A percentile compares a stretch with the other conserved stretches of the same genome.
phyloP scores from a whole-genome alignment of 129 eudicot genomes.

The Heracleum sosnowskyi region DNA sequence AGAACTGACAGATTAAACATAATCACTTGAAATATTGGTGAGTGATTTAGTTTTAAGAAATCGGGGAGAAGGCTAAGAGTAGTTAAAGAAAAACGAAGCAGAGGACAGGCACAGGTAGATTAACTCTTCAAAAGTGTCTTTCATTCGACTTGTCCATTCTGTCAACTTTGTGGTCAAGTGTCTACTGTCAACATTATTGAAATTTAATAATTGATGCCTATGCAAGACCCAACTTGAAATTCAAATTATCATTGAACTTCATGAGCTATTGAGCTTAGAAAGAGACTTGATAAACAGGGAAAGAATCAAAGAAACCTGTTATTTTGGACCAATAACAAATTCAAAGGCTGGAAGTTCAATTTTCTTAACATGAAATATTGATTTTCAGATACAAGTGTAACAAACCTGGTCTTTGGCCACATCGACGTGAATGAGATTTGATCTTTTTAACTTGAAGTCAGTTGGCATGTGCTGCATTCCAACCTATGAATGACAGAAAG shows the following conservation, averaged over 20 bases:
- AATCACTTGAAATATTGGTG: neutral
- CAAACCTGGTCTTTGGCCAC: constrained; percentile 60
- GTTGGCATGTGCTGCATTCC: constrained; percentile 65
- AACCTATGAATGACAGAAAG: constrained; percentile 44
- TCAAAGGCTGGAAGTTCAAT: neutral
- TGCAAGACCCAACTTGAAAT: neutral
- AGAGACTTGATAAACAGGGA: neutral
- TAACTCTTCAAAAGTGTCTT: neutral
- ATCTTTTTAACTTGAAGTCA: constrained; percentile 55
- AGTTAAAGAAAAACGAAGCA: neutral
- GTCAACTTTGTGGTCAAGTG: neutral
- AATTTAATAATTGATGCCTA: neutral
- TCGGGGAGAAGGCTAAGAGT: neutral
- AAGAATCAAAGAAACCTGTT: neutral
- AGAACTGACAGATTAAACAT: neutral
- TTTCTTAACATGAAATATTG: neutral
- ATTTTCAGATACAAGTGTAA: neutral
- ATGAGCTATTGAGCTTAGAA: neutral
- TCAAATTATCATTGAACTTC: neutral
- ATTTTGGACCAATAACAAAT: neutral
- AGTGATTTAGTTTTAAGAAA: neutral
- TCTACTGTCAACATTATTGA: neutral
- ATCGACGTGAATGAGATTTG: constrained; percentile 66
- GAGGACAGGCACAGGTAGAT: neutral
- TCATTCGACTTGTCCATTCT: neutral